Conservation (phyloP, 1,284 basidiomycete species). For the Fistulina hepatica region DNA sequence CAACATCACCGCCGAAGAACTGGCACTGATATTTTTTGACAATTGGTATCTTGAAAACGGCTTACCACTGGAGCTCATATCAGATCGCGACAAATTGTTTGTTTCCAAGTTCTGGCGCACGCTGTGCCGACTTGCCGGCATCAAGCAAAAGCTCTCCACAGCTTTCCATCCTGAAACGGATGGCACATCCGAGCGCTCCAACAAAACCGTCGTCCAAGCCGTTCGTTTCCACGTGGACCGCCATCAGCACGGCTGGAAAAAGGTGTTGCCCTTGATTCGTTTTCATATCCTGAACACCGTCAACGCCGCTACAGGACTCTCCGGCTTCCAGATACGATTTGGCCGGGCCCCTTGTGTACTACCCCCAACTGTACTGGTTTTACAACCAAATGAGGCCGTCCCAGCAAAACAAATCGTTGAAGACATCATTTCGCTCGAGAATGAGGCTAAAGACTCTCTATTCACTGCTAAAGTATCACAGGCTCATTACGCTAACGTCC, state of each 20-base stretch:
- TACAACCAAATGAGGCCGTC: not conserved
- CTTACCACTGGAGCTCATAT: constrained; percentile 16
- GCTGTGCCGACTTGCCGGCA: constrained; percentile 19
- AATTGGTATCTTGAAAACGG: constrained; percentile 27
- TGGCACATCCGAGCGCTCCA: constrained; percentile 8
- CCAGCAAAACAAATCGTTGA: constrained; percentile 15
- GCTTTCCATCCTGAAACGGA: constrained; percentile 29
- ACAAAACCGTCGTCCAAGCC: constrained; percentile 12
- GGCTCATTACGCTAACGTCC: constrained; percentile 20
- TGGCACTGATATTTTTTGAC: constrained; percentile 21
- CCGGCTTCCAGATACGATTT: constrained; percentile 23
- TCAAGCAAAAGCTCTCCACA: constrained; percentile 23
- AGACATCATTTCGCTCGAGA: constrained; percentile 8
- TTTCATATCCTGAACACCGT: constrained; percentile 31
- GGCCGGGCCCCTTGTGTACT: constrained; percentile 19
- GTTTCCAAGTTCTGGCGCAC: constrained; percentile 15
- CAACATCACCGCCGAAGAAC: constrained; percentile 20
- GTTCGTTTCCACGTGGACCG: constrained; percentile 18
- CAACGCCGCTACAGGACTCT: constrained; percentile 21
- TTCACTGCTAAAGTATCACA: constrained; percentile 21
- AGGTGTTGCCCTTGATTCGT: constrained; percentile 23
- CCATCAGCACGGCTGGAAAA: constrained; percentile 27
- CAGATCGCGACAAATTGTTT: constrained; percentile 23
- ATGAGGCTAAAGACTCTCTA: constrained; percentile 21
- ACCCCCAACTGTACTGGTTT: constrained; percentile 16